A percentile compares a stretch with the other conserved stretches of the same genome.
Evolutionary conservation across 2,329 filamentous ascomycete species (phyloP).

Genomic region (Xylariaceae sp.): DNA sequence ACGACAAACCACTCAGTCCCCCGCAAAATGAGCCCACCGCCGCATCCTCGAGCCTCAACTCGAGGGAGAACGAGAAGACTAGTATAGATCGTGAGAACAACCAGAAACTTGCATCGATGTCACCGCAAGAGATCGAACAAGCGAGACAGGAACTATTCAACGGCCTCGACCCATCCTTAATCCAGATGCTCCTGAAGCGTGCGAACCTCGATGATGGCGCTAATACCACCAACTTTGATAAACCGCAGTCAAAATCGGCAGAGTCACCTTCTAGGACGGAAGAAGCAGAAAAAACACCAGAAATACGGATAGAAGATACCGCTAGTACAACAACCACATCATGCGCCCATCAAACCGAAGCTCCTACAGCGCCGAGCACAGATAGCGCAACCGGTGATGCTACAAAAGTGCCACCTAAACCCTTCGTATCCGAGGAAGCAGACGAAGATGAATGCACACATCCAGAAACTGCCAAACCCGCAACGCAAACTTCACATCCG

Average conservation of each 20-base stretch:
- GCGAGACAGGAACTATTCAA: constrained; percentile 76
- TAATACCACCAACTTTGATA: constrained; percentile 42
- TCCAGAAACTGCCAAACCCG: constrained; percentile 10
- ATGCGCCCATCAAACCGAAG: neutral
- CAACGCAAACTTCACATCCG: constrained; percentile 25
- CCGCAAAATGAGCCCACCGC: constrained; percentile 19
- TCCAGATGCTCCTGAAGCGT: constrained; percentile 70
- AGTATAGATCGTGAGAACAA: constrained; percentile 81
- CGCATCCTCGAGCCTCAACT: constrained; percentile 18
- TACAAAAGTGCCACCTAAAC: constrained; percentile 13
- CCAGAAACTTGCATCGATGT: constrained; percentile 70
- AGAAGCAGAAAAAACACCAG: constrained; percentile 12
- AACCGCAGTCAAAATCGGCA: constrained; percentile 16
- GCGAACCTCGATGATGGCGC: constrained; percentile 65
- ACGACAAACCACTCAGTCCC: constrained; percentile 22
- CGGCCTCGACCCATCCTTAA: constrained; percentile 67
- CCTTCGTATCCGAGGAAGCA: constrained; percentile 14
- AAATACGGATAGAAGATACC: constrained; percentile 26
- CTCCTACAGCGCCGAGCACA: neutral
- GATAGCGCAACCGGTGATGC: neutral
- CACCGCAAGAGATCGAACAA: constrained; percentile 70
- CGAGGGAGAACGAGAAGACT: constrained; percentile 55
- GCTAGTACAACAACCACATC: constrained; percentile 6
- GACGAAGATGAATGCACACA: constrained; percentile 2
- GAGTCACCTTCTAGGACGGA: constrained; percentile 6